Conservation (phyloP, 1,284 basidiomycete species). For the Phenoliferia sp. region DNA sequence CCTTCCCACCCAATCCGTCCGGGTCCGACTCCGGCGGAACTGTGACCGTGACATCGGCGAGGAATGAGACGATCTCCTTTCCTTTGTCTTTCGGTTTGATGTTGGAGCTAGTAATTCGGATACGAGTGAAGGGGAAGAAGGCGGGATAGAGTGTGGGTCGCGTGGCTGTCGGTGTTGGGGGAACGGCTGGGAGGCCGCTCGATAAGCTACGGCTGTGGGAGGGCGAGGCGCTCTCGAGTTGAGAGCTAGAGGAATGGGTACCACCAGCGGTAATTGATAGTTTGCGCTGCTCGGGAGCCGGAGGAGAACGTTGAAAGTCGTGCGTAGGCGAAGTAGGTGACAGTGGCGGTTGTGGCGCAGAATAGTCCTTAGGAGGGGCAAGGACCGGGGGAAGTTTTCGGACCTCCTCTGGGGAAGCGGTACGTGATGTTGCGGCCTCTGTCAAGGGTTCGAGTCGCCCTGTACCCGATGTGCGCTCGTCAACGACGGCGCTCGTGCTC, state of each 20-base stretch:
- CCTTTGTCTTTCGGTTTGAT: slow-evolving; percentile 78
- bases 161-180: neutral
- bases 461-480: neutral
- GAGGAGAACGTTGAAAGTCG: neutral
- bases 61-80: slow-evolving; percentile 78
- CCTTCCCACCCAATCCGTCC: slow-evolving; percentile 48
- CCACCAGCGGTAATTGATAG: too few species aligned
- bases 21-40: slow-evolving; percentile 44
- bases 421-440: too few species aligned
- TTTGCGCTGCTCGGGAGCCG: too few species aligned
- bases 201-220: neutral
- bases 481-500: neutral
- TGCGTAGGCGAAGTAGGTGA: neutral
- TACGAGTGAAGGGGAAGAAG: slow-evolving; percentile 14
- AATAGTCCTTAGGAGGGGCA: too few species aligned
- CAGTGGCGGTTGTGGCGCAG: too few species aligned
- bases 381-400: too few species aligned
- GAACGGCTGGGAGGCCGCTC: neutral
- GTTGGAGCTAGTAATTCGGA: slow-evolving; percentile 25
- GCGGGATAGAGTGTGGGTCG: slow-evolving; percentile 25
- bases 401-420: too few species aligned
- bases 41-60: slow-evolving; percentile 49
- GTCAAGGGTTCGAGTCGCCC: too few species aligned
- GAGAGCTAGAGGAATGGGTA: neutral
- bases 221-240: neutral